phyloP scores from a whole-genome alignment of 164 flowering plant species.

The Vitis riparia region DNA sequence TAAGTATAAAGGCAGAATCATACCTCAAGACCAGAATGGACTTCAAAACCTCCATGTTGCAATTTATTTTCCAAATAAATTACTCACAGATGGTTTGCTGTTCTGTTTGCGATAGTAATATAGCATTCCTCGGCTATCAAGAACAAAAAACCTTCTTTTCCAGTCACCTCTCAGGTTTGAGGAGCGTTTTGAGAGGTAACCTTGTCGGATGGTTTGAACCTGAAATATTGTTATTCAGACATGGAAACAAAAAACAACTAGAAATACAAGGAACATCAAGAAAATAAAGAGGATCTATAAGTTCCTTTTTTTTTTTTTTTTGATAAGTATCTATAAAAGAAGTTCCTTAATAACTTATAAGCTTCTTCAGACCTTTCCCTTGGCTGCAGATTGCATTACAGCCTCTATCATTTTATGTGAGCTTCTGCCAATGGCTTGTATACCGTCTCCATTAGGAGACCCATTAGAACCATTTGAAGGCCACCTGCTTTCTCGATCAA shows the following conservation, averaged over 20 bases:
- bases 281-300: neutral
- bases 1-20: neutral
- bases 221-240: slow-evolving; percentile 33
- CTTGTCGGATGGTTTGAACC: slow-evolving; percentile 98
- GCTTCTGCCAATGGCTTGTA: slow-evolving; percentile 58
- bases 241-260: neutral
- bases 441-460: slow-evolving; percentile 70
- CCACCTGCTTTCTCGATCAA: slow-evolving; percentile 77
- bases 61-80: neutral
- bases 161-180: slow-evolving; percentile 97
- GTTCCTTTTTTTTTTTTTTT: too few species aligned
- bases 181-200: slow-evolving; percentile 95
- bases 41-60: slow-evolving; percentile 2
- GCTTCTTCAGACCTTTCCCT: slow-evolving; percentile 73
- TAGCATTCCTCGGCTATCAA: slow-evolving; percentile 95
- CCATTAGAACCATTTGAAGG: slow-evolving; percentile 62
- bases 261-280: slow-evolving; percentile 1
- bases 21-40: neutral
- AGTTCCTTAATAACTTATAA: neutral
- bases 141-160: slow-evolving; percentile 99
- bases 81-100: slow-evolving; percentile 76
- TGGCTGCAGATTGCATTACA: slow-evolving; percentile 72
- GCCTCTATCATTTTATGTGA: slow-evolving; percentile 64
- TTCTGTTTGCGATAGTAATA: slow-evolving; percentile 93
- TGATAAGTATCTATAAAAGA: neutral